These are phyloP conservation scores for Backusella mclennaniae DNA, from an alignment of 192 early-diverging fungal genomes.

Conservation along the genomic window DNA sequence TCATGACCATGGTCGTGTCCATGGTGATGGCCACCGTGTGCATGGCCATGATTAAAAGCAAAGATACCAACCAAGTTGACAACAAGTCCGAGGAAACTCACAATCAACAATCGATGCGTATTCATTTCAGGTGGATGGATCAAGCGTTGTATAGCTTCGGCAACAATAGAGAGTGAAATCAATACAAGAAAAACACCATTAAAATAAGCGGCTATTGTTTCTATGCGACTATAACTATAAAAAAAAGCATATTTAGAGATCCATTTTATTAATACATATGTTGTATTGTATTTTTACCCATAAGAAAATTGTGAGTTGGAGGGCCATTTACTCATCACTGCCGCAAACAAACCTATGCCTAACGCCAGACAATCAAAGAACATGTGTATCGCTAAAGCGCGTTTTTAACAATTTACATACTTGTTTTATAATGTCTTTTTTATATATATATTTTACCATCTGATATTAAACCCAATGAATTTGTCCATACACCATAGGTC, in stretches of 20 bases:
- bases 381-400: slow-evolving; percentile 86
- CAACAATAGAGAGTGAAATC: slow-evolving; percentile 88
- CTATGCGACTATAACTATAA: slow-evolving; percentile 81
- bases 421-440: too few species aligned
- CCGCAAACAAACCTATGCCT: slow-evolving; percentile 82
- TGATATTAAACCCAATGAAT: slow-evolving; percentile 87
- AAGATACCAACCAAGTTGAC: slow-evolving; percentile 94
- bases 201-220: slow-evolving; percentile 91
- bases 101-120: slow-evolving; percentile 79
- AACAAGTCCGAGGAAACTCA: slow-evolving; percentile 85
- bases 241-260: too few species aligned
- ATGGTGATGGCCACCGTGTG: slow-evolving; percentile 53
- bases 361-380: slow-evolving; percentile 95
- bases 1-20: slow-evolving; percentile 49
- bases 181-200: slow-evolving; percentile 91
- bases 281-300: slow-evolving; percentile 42
- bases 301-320: slow-evolving; percentile 75
- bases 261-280: too few species aligned
- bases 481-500: slow-evolving; percentile 74
- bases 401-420: neutral
- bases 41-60: slow-evolving; percentile 87
- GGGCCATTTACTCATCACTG: slow-evolving; percentile 90
- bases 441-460: slow-evolving; percentile 52
- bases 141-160: slow-evolving; percentile 88
- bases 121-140: slow-evolving; percentile 83